Base-by-base conservation (phyloP, 139 green algal species). In the Coelastrella sp. region DNA sequence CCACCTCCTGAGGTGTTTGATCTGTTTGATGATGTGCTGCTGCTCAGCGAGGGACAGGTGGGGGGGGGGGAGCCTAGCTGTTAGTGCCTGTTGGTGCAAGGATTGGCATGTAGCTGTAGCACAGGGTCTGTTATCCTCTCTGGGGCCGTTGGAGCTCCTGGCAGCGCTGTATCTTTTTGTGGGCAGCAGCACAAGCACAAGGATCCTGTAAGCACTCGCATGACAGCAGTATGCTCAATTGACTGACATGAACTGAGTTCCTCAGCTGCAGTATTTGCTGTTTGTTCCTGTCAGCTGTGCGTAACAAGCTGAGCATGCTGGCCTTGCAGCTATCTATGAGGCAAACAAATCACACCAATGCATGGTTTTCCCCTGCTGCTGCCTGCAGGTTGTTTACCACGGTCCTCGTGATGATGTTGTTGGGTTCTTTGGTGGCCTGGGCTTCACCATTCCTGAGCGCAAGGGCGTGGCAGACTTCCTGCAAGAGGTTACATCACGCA, bases 381-480 rank as follows among this genome's bases (percentile, higher is more conserved):
- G 32, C 32, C 32, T 47, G 32, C 68, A 76, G 68, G 57, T 91
- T 14, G 71, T 93, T 4, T 96, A 91, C 87, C 90, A 92, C 22
- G 93, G 92, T 7, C 93, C 93, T 6, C 68, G 83, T 0, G 82
- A 94, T 73, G 76, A 92, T 0, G 88, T 98, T 22, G 32, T 92
- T 85, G 83, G 83, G 20, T 93, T 92, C 84, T 91, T 93, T 47
- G 64, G 20, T 3, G 47, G 22, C 32, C 84, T 94, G 20, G 94
- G 95, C 79, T 98, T 98, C 11, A 83, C 22, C 80, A 86, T 92
- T 81, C 86, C 96, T 89, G 56, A 75, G 65, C 60, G 90, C 90
- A 96, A 97, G 92, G 94, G 92, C 66, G 83, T 92, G 5, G 95
- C 96, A 19, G 95, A 97, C 79, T 98, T 98, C 88, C 86, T 98